Evolutionary conservation across 139 green algal genomes (phyloP), one percentile per base, ranked within the genome.

Genomic region (Penium margaritaceum): DNA sequence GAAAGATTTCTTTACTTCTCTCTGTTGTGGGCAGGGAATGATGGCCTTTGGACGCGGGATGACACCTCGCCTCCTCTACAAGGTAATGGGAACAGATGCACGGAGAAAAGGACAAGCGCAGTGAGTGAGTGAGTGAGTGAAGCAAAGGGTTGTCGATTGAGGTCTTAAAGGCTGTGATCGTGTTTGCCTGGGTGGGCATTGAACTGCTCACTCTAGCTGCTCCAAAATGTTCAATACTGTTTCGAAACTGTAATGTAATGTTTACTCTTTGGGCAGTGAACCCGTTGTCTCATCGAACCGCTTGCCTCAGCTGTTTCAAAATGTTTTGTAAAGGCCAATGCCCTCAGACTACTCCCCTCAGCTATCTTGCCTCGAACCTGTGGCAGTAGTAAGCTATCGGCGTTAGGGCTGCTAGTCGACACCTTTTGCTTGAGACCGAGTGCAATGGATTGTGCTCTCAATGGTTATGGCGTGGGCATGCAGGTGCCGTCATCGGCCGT

Each of bases 401-500:
- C 21, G 21, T 24, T 57, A 57, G 19, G 46, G 21, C 19, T 19
- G 46, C 19, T 19, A 21, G 46, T 19, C 19, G 19, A 57, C 21
- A 21, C 19, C 46, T 57, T 19, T 21, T 57, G 46, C 19, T 57
- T 57, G 46, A 21, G 19, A 19, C 46, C 46, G 21, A 19, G 12
- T 36, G 29, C 9, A 38, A 24, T 30, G 15, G 2, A 7, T 54
- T n/a, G 43, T 12, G 36, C 35, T 46, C n/a, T 3, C 33, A 51
- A 19, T 67, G 58, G 17, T 43, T 5, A n/a, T 46, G 0, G 66
- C 34, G 7, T 27, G 66, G 15, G n/a, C 35, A 0, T 63, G 66
- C 66, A 76, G 68, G 68, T 76, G 30, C 68, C 68, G 21, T 41
- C 68, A 5, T 76, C 68, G 15, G 68, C 68, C 29, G 68, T 76